Percentiles rank a stretch among this genome's conserved stretches.
Conservation (phyloP, 768 basidiomycete species). For the Hortiboletus flavorubellus region DNA sequence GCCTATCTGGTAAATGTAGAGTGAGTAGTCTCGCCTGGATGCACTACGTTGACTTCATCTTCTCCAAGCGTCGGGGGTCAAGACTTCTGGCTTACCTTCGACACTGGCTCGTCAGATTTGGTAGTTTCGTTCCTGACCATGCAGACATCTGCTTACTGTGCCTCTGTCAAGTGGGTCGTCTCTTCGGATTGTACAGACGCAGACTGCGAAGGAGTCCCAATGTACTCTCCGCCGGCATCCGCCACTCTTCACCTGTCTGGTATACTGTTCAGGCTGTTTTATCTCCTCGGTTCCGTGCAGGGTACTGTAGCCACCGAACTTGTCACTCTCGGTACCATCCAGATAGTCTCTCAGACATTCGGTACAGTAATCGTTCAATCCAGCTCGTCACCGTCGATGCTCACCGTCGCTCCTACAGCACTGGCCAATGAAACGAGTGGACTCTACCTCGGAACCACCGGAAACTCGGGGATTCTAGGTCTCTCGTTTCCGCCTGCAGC, state of each 20-base stretch:
- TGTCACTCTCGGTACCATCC: constrained; percentile 42
- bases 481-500: constrained; percentile 48
- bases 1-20: constrained; percentile 39
- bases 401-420: constrained; percentile 30
- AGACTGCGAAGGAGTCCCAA: constrained; percentile 45
- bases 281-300: constrained; percentile 51
- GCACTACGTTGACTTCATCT: background rate
- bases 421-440: constrained; percentile 42
- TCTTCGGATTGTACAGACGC: constrained; percentile 41
- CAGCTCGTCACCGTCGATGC: background rate
- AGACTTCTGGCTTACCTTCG: constrained; percentile 44
- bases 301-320: constrained; percentile 52
- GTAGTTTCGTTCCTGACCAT: constrained; percentile 26
- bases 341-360: constrained; percentile 46
- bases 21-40: constrained; percentile 20
- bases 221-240: constrained; percentile 36
- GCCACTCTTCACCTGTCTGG: constrained; percentile 31
- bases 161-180: constrained; percentile 45
- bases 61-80: constrained; percentile 40
- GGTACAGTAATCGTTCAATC: constrained; percentile 30
- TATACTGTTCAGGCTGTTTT: constrained; percentile 41
- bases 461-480: constrained; percentile 55
- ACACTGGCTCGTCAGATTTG: constrained; percentile 59
- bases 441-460: constrained; percentile 43
- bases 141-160: constrained; percentile 1